phyloP scores from a whole-genome alignment of 2,329 filamentous ascomycete species.

The Aspergillus tubingensis region DNA sequence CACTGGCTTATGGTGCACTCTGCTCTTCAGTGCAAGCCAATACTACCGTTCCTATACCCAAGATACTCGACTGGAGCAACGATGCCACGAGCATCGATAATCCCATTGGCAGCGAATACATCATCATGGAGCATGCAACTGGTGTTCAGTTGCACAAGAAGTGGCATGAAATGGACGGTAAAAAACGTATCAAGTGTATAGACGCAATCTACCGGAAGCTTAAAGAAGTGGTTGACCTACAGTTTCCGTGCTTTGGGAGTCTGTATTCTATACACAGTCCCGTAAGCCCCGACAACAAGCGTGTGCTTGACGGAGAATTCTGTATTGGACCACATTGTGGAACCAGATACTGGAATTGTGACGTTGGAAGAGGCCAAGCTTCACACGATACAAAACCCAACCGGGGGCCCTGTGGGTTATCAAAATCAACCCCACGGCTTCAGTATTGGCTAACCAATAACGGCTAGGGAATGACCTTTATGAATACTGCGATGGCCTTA shows the following conservation, averaged over 20 bases:
- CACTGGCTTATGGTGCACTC: conserved; percentile 1
- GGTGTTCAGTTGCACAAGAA: conserved; percentile 36
- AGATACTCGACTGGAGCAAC: conserved; percentile 47
- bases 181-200: conserved; percentile 31
- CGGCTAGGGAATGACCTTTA: conserved; percentile 36
- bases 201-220: conserved; percentile 11
- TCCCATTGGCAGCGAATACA: conserved; percentile 41
- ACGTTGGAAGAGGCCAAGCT: neutral
- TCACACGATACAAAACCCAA: conserved; percentile 37
- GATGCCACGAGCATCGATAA: conserved; percentile 31
- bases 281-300: conserved; percentile 4
- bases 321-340: conserved; percentile 36
- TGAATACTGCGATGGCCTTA: conserved; percentile 39
- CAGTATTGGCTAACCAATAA: conserved; percentile 10
- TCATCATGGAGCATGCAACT: conserved; percentile 42
- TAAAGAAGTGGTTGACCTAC: conserved; percentile 20
- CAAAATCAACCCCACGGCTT: conserved; percentile 11
- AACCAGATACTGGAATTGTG: conserved; percentile 28
- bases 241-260: conserved; percentile 41
- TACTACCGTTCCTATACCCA: conserved; percentile 46
- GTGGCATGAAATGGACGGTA: conserved; percentile 34
- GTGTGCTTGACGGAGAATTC: conserved; percentile 28
- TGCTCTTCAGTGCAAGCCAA: conserved; percentile 35
- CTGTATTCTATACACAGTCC: conserved; percentile 35
- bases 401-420: conserved; percentile 42